phyloP scores from a whole-genome alignment of 2,329 filamentous ascomycete genomes.

The Penicillium corylophilum region DNA sequence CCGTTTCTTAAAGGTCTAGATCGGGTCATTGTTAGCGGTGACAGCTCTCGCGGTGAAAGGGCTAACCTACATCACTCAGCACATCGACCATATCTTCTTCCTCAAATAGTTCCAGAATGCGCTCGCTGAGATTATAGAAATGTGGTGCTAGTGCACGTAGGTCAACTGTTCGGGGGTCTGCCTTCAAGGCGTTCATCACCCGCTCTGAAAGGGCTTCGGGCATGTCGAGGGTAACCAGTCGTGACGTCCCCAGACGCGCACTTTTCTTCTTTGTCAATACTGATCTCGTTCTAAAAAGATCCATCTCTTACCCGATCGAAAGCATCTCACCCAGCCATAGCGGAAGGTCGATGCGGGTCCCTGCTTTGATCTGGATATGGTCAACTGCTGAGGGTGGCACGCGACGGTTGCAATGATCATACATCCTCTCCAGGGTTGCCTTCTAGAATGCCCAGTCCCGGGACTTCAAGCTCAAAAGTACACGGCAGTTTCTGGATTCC shows the following conservation, averaged over 20 bases:
- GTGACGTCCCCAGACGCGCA: constrained; percentile 47
- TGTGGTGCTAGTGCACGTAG: constrained; percentile 79
- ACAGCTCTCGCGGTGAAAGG: not conserved
- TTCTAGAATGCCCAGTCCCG: constrained; percentile 84
- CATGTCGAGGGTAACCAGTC: constrained; percentile 77
- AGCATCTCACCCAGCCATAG: constrained; percentile 96
- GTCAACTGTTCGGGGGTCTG: constrained; percentile 82
- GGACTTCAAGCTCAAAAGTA: constrained; percentile 87
- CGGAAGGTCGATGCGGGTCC: constrained; percentile 77
- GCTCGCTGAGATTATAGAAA: constrained; percentile 81
- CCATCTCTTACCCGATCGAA: constrained; percentile 44
- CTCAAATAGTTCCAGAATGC: constrained; percentile 87
- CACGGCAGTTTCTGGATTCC: constrained; percentile 79
- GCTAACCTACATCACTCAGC: constrained; percentile 51
- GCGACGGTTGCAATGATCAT: constrained; percentile 10
- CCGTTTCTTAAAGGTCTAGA: constrained; percentile 73
- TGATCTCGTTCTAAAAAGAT: not conserved
- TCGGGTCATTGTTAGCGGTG: not conserved
- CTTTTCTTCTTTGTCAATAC: constrained; percentile 22
- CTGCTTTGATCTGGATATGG: constrained; percentile 65
- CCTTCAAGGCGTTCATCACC: constrained; percentile 86
- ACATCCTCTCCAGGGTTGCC: constrained; percentile 69
- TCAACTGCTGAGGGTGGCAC: not conserved
- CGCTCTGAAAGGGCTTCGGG: constrained; percentile 73
- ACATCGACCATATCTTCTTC: constrained; percentile 78